Evolutionary conservation across 2,329 filamentous ascomycete genomes (phyloP), one percentile per base, ranked within the genome.

Genomic region (Sporothrix humicola): DNA sequence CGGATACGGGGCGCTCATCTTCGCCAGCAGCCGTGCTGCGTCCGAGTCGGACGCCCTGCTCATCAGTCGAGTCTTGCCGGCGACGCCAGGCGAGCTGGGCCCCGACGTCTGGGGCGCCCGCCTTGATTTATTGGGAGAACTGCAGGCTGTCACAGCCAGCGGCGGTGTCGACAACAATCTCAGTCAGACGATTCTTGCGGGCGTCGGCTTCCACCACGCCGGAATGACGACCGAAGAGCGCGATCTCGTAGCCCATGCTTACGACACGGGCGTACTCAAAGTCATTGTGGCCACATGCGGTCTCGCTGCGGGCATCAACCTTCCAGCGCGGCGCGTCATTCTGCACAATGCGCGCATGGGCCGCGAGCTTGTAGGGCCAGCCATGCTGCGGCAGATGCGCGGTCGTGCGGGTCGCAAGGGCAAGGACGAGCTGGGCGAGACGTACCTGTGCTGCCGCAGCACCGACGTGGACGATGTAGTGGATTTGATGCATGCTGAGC

Each of bases 301-400:
- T 79, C 85, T 95, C 73, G 92, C 92, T n/a, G 92, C 92, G 15
- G 92, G 92, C n/a, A 93, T 95, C 74, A 94, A 95, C 80, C 82
- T 95, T 78, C 87, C 87, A 15, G 92, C 92, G 8, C 85, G 92
- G 71, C 85, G 92, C 76, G 92, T 95, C 0, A 93, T 95, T 74
- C 85, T 93, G 37, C 92, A 93, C 79, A 91, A 89, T 75, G 92
- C 91, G 44, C 87, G 90, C 56, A 94, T 94, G 91, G 92, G 92
- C 0, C 86, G 90, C 71, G 91, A 94, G 63, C 83, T 94, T 66
- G 88, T 94, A n/a, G 92, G 91, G 0, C 92, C 92, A 13, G 90
- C 92, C 3, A 92, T 95, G 90, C 84, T 95, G 81, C 88, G 92
- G 68, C 92, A 95, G 81, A 95, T 94, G 92, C 88, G 92, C 78